These are phyloP conservation scores for Microdochium trichocladiopsis DNA, from an alignment of 2,329 filamentous ascomycete species.

Conservation along the genomic window DNA sequence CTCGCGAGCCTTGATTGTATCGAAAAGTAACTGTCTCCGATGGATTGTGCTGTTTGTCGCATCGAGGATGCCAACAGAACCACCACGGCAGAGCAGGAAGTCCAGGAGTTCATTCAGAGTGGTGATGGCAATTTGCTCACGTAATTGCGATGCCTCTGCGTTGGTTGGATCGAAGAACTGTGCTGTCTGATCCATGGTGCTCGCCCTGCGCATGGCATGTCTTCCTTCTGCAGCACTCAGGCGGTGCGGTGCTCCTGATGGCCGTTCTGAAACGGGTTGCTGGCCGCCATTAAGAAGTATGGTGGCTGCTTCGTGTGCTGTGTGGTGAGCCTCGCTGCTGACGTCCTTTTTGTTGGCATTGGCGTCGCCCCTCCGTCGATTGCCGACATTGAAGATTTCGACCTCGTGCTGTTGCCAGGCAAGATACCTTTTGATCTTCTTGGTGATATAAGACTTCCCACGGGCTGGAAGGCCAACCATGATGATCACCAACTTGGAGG, in stretches of 20 bases:
- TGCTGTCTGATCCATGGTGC: constrained; percentile 77
- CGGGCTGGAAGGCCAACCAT: constrained; percentile 96
- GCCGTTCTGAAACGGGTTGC: neutral
- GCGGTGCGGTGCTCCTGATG: neutral
- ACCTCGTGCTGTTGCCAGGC: constrained; percentile 98
- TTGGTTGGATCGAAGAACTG: constrained; percentile 93
- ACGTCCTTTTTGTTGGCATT: constrained; percentile 25
- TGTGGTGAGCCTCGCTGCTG: constrained; percentile 27
- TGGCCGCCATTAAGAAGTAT: constrained; percentile 50
- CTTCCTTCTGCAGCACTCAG: constrained; percentile 18
- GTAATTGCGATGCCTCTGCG: constrained; percentile 68
- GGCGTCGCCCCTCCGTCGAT: constrained; percentile 75
- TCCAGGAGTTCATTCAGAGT: constrained; percentile 89
- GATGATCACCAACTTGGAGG: constrained; percentile 92
- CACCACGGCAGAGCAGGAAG: constrained; percentile 75
- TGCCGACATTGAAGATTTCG: constrained; percentile 94
- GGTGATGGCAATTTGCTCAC: constrained; percentile 87
- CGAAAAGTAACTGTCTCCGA: constrained; percentile 75
- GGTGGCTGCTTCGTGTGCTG: constrained; percentile 44
- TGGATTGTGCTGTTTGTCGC: constrained; percentile 94
- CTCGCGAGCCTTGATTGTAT: constrained; percentile 74
- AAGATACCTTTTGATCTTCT: constrained; percentile 91
- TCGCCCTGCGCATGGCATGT: constrained; percentile 18
- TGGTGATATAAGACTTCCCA: constrained; percentile 98
- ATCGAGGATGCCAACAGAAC: constrained; percentile 90